Evolutionary conservation across 108 stramenopile species (phyloP), one percentile per base, ranked within the genome.

Genomic region (Skeletonema potamos): DNA sequence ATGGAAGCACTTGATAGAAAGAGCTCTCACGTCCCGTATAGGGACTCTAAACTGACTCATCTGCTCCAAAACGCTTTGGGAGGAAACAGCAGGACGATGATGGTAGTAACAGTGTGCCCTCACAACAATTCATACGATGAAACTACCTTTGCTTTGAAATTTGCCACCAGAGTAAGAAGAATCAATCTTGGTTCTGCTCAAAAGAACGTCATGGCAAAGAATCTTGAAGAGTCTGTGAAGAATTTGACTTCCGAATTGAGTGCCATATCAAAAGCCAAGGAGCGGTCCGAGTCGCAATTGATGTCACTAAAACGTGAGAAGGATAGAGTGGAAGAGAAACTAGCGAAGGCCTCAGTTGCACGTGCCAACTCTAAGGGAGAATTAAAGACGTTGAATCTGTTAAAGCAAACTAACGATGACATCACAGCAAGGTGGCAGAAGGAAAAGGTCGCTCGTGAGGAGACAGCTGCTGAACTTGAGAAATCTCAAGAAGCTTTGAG

Each of bases 21-120:
- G 73, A 82, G 90, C 22, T 85, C 91, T 7, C 97, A 98, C 65
- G 80, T 98, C 18, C 97, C 98, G 15, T 99, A 96, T 73, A 85
- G 98, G 57, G 95, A 97, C 65, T 91, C 90, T 26, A 99, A 98
- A 73, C 78, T 99, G 44, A 99, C 98, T 0, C 94, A 95, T 69
- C 63, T 99, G 15, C 83, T 99, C 9, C 97, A 98, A 81, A 96
- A 97, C 76, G 90, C 92, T 6, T 84, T 99, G 22, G 98, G 98
- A 29, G 98, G 98, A 34, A 99, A 94, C 76, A 91, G 90, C 11
- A 88, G 95, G 71, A 99, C 98, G 1, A 92, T 97, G 84, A 92
- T 99, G 82, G 87, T 99, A 60, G 99, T 98, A 3, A 96, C 97
- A 12, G 82, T 99, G 22, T 94, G 93, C 60, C 99, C 99, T 4